Evolutionary conservation across 208 protist species (phyloP).

Genomic region (Crithidia sp.): DNA sequence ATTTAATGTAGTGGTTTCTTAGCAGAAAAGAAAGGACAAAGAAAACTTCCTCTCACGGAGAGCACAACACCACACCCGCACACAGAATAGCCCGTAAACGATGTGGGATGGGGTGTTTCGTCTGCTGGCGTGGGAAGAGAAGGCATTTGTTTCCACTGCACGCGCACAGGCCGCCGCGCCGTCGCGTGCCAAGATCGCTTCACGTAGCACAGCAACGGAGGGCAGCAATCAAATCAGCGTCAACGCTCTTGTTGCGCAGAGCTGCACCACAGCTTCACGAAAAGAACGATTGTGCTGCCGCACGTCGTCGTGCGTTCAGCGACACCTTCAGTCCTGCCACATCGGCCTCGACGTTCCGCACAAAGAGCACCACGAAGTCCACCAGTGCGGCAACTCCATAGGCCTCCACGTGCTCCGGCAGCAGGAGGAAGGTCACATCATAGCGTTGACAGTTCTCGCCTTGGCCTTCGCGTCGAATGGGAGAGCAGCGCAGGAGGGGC

Average conservation of each 20-base stretch:
- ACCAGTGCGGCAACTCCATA: constrained; percentile 96
- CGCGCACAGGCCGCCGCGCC: too few relatives aligned
- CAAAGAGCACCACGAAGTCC: constrained; percentile 96
- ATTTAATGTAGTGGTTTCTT: too few relatives aligned
- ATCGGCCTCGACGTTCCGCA: constrained; percentile 97
- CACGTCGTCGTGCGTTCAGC: constrained; percentile 43
- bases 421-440: constrained; percentile 23
- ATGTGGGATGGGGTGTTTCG: too few relatives aligned
- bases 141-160: too few relatives aligned
- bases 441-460: not conserved
- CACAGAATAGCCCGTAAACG: too few relatives aligned
- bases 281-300: constrained; percentile 51
- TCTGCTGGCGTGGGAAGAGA: too few relatives aligned
- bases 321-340: constrained; percentile 95
- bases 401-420: constrained; percentile 89
- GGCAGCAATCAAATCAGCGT: not conserved
- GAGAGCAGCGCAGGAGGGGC: constrained; percentile 21
- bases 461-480: not conserved
- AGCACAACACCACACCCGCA: too few relatives aligned
- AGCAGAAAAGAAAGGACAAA: too few relatives aligned
- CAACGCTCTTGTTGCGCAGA: not conserved
- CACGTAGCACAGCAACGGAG: too few relatives aligned
- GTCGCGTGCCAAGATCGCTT: too few relatives aligned
- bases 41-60: too few relatives aligned
- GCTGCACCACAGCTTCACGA: not conserved